Evolutionary conservation across 108 stramenopile species (phyloP), one percentile per base, ranked within the genome.

Genomic region (Bacterosira constricta): DNA sequence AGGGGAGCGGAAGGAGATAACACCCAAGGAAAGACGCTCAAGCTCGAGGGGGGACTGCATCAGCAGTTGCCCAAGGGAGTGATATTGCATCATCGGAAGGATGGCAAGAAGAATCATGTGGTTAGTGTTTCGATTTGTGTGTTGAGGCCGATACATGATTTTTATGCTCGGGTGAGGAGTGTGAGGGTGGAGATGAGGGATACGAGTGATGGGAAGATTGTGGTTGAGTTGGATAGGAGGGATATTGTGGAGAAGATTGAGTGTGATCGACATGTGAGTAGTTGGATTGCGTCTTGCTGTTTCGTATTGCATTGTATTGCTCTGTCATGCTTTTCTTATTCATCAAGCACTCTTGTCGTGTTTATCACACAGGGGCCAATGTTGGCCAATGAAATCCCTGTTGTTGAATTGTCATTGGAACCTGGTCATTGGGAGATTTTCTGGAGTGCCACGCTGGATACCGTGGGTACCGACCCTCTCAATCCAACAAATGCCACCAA

Each of bases 11-110:
- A 63, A 23, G 51, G 11, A 11, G 31, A 51, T 21, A 47, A 30
- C 20, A 47, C 4, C 34, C 46, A 65, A 10, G 63, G 56, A 18
- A 64, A 71, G 21, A 36, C 47, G 10, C 57, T 58, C 26, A 25
- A 39, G 18, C 50, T 73, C 42, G 71, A 74, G 72, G 78, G 73
- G 18, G 66, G 66, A 23, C 41, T 74, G 72, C 57, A 50, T 26
- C 52, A 54, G 13, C 73, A 74, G 31, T 38, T 27, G 58, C 71
- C 73, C 18, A 44, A 39, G 73, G 72, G 44, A 13, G 66, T 50
- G 30, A 60, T 77, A 50, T 35, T 59, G n/a, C 34, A 30, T 20
- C 42, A 59, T 11, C 29, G 53, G 9, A 26, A 29, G 12, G 60
- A 38, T 36, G 23, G 41, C 9, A 15, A 34, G 12, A 25, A 50